Base-by-base conservation (phyloP, 2,329 filamentous ascomycete genomes). In the Botryotinia convoluta region DNA sequence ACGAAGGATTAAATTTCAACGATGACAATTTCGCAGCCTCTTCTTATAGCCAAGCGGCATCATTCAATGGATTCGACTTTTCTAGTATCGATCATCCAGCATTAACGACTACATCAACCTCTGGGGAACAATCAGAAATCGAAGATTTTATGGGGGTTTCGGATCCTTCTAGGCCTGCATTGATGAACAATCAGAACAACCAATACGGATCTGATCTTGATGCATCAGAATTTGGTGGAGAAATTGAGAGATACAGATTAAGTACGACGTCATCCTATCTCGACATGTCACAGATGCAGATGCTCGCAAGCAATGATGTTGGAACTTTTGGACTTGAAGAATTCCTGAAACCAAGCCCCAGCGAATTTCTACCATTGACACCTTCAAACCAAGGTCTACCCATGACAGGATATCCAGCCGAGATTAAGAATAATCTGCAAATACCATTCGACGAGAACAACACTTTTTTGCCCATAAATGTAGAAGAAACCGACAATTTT, bases 91-190 rank as follows among this genome's bases (percentile, higher is more conserved):
- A 88, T 78, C 87, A 86, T 75, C 84, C 86, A 42, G 83, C 86
- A 67, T 80, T 91, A 78, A 87, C 88, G 75, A 85, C 85, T 69
- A 88, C 87, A 1, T 89, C 88, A 16, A 91, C 88, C 14, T 92
- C 90, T 20, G 90, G 90, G 51, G 89, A 92, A 74, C 89, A 91
- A 14, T 91, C 89, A 16, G 89, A 91, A 79, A 88, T 89, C 8
- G 90, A 91, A 75, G 90, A 91, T 76, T 86, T 86, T 68, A 80
- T 83, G 37, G 81, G 82, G 35, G 81, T 83, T 59, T 82, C 83
- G 75, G 83, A 85, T 75, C 69, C 72, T 32, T 75, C 74, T 69
- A 78, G 78, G 69, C 79, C 77, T 73, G 74, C 76, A 64, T 75
- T 87, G 74, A 81, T 86, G 69, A 83, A 82, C 69, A 83, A 85